phyloP scores from a whole-genome alignment of 768 basidiomycete genomes.

The Lactarius hengduanensis region DNA sequence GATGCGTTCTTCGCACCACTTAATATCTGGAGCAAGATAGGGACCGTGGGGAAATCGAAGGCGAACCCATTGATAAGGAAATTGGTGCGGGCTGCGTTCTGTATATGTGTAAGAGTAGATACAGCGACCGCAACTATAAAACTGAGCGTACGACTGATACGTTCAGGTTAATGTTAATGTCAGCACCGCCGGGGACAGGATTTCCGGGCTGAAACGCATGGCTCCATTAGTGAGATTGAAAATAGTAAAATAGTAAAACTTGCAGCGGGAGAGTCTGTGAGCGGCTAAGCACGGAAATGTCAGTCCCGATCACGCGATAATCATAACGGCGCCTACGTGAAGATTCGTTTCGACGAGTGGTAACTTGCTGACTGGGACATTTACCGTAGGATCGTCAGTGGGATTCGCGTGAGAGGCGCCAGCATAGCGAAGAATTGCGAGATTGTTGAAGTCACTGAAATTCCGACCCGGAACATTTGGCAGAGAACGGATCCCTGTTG shows the following conservation, averaged over 20 bases:
- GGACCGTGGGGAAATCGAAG: slow-evolving; percentile 39
- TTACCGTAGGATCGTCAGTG: not conserved
- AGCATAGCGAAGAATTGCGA: slow-evolving; percentile 25
- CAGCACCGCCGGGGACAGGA: not conserved
- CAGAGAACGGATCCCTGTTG: not conserved
- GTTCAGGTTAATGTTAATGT: not conserved
- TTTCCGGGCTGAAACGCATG: not conserved
- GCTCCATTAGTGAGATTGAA: not conserved
- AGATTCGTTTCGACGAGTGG: slow-evolving; percentile 3
- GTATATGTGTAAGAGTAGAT: not conserved
- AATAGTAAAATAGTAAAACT: not conserved
- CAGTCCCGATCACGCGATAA: not conserved
- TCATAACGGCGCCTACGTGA: not conserved
- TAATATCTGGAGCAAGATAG: slow-evolving; percentile 47
- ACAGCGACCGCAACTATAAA: not conserved
- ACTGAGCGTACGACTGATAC: not conserved
- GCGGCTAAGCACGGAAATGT: not conserved
- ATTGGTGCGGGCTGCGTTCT: not conserved
- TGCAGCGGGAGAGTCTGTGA: not conserved
- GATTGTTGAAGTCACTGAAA: slow-evolving; percentile 10
- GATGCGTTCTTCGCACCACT: slow-evolving; percentile 48
- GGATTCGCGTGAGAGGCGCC: slow-evolving; percentile 21
- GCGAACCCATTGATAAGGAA: slow-evolving; percentile 40
- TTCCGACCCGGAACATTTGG: not conserved
- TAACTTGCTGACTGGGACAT: not conserved